phyloP scores from a whole-genome alignment of 495 filamentous ascomycete genomes.

The Penicillium bovifimosum region DNA sequence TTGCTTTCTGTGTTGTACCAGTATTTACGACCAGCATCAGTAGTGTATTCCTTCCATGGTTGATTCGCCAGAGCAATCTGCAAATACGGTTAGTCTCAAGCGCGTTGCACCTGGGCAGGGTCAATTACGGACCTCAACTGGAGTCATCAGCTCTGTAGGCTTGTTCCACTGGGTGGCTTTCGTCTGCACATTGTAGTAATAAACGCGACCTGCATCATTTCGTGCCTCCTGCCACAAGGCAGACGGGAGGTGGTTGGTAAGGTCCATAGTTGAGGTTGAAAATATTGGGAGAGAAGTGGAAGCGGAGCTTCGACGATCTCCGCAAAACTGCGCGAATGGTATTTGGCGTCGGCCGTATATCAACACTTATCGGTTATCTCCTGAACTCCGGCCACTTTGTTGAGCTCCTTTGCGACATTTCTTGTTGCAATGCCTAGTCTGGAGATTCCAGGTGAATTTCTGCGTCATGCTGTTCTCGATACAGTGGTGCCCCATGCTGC shows the following conservation, averaged over 20 bases:
- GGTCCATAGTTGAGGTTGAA: slow-evolving; percentile 52
- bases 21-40: slow-evolving; percentile 81
- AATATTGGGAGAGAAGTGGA: slow-evolving; percentile 13
- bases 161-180: slow-evolving; percentile 93
- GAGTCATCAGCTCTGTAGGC: slow-evolving; percentile 82
- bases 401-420: slow-evolving; percentile 23
- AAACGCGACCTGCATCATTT: slow-evolving; percentile 77
- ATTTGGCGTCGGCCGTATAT: slow-evolving; percentile 2
- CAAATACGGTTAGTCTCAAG: slow-evolving; percentile 5
- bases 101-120: not conserved
- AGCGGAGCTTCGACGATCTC: slow-evolving; percentile 22
- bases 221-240: slow-evolving; percentile 77
- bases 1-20: slow-evolving; percentile 91
- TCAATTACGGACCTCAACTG: slow-evolving; percentile 62
- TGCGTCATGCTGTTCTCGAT: slow-evolving; percentile 66
- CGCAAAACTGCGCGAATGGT: slow-evolving; percentile 34
- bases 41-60: slow-evolving; percentile 90
- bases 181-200: slow-evolving; percentile 86
- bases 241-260: slow-evolving; percentile 49
- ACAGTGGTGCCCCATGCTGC: slow-evolving; percentile 73
- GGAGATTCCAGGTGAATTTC: slow-evolving; percentile 51
- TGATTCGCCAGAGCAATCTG: slow-evolving; percentile 77
- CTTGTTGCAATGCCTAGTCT: slow-evolving; percentile 36
- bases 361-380: slow-evolving; percentile 16
- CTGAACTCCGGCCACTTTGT: slow-evolving; percentile 10